Percentiles rank a stretch among this genome's conserved stretches.
Conservation (phyloP, 2,329 filamentous ascomycete species). For the Dothideomycetes sp. region DNA sequence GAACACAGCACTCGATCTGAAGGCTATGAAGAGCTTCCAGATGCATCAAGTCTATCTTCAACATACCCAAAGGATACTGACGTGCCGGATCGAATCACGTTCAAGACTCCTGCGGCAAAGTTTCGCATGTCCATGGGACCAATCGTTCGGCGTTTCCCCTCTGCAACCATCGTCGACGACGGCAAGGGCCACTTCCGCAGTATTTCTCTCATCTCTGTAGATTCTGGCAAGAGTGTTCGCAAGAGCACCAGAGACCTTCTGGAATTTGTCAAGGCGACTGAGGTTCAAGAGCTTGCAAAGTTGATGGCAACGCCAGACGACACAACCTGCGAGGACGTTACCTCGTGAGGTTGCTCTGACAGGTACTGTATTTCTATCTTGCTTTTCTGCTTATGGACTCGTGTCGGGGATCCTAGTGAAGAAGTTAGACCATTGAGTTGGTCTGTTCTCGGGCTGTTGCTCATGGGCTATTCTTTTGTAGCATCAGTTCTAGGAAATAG, state of each 20-base stretch:
- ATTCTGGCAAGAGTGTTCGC: constrained; percentile 13
- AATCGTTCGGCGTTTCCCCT: constrained; percentile 21
- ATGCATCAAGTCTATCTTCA: not conserved
- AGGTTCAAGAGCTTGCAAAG: constrained; percentile 11
- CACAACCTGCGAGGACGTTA: no score
- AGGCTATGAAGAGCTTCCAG: not conserved
- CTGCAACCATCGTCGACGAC: constrained; percentile 26
- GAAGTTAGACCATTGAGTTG: no score
- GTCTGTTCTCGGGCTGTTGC: no score
- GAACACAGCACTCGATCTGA: not conserved
- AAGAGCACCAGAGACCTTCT: constrained; percentile 15
- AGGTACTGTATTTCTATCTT: no score
- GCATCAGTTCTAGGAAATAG: no score
- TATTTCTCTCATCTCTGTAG: constrained; percentile 22
- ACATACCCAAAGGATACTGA: not conserved
- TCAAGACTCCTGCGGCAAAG: not conserved
- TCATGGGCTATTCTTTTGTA: no score
- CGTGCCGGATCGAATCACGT: not conserved
- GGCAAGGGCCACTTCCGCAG: constrained; percentile 23
- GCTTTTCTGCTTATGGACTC: no score
- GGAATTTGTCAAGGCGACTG: constrained; percentile 11
- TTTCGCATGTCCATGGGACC: not conserved
- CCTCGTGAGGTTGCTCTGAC: no score
- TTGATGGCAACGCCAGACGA: constrained; percentile 9
- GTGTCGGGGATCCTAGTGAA: no score